phyloP scores from a whole-genome alignment of 768 basidiomycete genomes.

The Pulveroboletus sp. region DNA sequence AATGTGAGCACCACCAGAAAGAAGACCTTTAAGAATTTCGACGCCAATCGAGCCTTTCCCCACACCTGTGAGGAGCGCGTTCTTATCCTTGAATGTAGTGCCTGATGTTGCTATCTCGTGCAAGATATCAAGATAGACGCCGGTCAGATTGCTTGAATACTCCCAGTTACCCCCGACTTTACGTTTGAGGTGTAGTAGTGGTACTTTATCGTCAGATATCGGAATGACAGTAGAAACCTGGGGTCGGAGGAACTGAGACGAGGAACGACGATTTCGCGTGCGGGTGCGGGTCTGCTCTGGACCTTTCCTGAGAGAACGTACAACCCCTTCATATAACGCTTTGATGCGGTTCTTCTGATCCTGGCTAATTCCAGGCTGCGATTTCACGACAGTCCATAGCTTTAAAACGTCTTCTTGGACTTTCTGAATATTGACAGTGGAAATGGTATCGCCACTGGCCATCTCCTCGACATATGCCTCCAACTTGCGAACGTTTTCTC shows the following conservation, averaged over 20 bases:
- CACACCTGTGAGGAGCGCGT: constrained; percentile 95
- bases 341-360: constrained; percentile 96
- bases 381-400: constrained; percentile 95
- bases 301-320: constrained; percentile 81
- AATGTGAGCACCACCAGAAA: constrained; percentile 94
- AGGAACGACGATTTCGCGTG: constrained; percentile 77
- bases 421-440: constrained; percentile 91
- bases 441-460: constrained; percentile 89
- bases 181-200: constrained; percentile 93
- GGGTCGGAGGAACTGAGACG: constrained; percentile 95
- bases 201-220: constrained; percentile 83
- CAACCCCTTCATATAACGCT: constrained; percentile 93
- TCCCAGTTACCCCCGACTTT: constrained; percentile 95
- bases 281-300: constrained; percentile 58
- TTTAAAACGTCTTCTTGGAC: constrained; percentile 96
- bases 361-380: constrained; percentile 94
- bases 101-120: constrained; percentile 99
- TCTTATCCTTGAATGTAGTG: constrained; percentile 98
- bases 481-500: constrained; percentile 93
- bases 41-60: constrained; percentile 98
- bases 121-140: constrained; percentile 92
- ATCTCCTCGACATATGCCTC: constrained; percentile 98
- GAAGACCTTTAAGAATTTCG: constrained; percentile 93
- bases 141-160: constrained; percentile 94
- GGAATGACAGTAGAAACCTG: constrained; percentile 66